Conservation (phyloP, 176 grass and related monocot species). For the Lolium rigidum region DNA sequence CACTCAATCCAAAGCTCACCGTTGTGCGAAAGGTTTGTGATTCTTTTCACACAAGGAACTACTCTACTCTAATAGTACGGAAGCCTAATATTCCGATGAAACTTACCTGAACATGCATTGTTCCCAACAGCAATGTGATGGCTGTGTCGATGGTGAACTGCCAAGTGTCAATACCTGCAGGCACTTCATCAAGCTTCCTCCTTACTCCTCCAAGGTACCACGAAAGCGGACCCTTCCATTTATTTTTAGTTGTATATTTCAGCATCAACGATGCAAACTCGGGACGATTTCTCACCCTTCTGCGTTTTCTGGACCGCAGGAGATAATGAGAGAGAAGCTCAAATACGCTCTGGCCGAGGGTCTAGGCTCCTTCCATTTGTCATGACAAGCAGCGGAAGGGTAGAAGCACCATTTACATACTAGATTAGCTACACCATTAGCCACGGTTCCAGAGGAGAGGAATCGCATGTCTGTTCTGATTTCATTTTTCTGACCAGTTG, state of each 20-base stretch:
- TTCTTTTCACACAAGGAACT: constrained; percentile 14
- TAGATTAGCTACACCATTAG: neutral
- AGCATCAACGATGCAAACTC: neutral
- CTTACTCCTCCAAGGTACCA: constrained; percentile 75
- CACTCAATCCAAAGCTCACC: constrained; percentile 65
- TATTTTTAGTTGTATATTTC: neutral
- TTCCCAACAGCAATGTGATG: constrained; percentile 55
- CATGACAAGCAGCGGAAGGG: constrained; percentile 37
- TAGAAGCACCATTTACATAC: constrained; percentile 2
- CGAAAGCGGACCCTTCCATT: neutral
- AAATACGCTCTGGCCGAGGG: constrained; percentile 57
- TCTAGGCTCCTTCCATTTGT: constrained; percentile 61
- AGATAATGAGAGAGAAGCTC: constrained; percentile 59
- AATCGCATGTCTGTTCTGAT: neutral
- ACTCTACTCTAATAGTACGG: neutral
- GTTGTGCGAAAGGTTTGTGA: constrained; percentile 64
- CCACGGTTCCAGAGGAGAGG: neutral
- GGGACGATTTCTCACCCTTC: neutral
- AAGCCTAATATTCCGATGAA: constrained; percentile 12
- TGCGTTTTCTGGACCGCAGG: constrained; percentile 42
- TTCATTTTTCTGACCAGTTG: neutral
- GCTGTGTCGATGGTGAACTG: constrained; percentile 55
- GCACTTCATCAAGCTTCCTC: constrained; percentile 76
- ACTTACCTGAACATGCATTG: constrained; percentile 31
- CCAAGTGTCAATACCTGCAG: constrained; percentile 75